A percentile compares a stretch with the other conserved stretches of the same genome.
Conservation (phyloP, 257 asterid species). For the Cordia subcordata region DNA sequence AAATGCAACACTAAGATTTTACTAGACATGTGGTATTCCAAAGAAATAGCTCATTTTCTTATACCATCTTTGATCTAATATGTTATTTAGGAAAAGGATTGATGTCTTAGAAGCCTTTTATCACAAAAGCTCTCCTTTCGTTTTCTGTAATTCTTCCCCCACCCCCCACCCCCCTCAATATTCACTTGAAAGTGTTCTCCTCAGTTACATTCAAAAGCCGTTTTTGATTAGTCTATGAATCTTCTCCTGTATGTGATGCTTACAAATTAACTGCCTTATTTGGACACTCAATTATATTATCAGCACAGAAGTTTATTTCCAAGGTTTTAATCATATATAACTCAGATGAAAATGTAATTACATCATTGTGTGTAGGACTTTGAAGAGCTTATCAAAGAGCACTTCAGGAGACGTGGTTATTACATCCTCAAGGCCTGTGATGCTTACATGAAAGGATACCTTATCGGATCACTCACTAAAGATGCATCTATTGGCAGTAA, state of each 20-base stretch:
- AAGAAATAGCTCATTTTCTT: too few species aligned
- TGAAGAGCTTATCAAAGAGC: constrained; percentile 70
- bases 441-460: constrained; percentile 84
- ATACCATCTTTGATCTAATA: too few species aligned
- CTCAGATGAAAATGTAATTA: background rate
- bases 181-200: too few species aligned
- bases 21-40: too few species aligned
- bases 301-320: too few species aligned
- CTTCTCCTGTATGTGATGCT: background rate
- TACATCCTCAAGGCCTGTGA: constrained; percentile 93
- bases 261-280: background rate
- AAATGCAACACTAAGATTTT: too few species aligned
- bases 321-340: background rate
- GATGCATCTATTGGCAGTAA: constrained; percentile 50
- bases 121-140: too few species aligned
- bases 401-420: constrained; percentile 75
- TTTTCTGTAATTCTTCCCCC: too few species aligned
- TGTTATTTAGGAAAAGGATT: too few species aligned
- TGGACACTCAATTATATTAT: background rate
- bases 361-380: constrained; percentile 58
- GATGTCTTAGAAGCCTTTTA: too few species aligned
- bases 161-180: too few species aligned
- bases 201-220: too few species aligned
- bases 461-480: constrained; percentile 73
- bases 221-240: background rate